Conservation (phyloP, 2,329 filamentous ascomycete genomes). For the Aspergillus arachidicola region DNA sequence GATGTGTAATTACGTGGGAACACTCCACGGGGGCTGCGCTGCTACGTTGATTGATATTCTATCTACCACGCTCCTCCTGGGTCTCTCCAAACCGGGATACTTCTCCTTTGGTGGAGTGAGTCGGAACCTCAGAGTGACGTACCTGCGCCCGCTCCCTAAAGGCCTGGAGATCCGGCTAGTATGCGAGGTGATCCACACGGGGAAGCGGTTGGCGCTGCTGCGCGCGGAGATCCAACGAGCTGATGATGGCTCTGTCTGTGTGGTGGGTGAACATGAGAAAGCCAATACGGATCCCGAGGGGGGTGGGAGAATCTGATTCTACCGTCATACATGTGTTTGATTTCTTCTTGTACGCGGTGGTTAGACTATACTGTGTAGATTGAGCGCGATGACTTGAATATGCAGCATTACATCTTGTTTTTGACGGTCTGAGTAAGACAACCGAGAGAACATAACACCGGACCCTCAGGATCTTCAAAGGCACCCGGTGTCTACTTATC, state of each 20-base stretch:
- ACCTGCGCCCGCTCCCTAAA: slow-evolving; percentile 62
- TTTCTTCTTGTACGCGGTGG: neutral
- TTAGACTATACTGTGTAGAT: neutral
- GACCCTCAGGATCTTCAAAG: neutral
- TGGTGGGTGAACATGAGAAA: slow-evolving; percentile 67
- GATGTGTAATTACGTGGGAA: slow-evolving; percentile 87
- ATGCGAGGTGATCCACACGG: slow-evolving; percentile 61
- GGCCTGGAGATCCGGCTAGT: slow-evolving; percentile 57
- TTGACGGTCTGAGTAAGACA: neutral
- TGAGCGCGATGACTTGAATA: neutral
- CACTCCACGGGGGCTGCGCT: slow-evolving; percentile 81
- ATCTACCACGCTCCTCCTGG: slow-evolving; percentile 61
- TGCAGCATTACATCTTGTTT: neutral
- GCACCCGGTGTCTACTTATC: neutral
- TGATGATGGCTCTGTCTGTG: slow-evolving; percentile 56
- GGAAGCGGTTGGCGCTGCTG: slow-evolving; percentile 57
- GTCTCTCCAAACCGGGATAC: slow-evolving; percentile 60
- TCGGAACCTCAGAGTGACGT: slow-evolving; percentile 67
- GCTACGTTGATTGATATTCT: slow-evolving; percentile 69
- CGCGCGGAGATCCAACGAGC: slow-evolving; percentile 58
- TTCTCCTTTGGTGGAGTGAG: slow-evolving; percentile 67
- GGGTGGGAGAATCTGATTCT: slow-evolving; percentile 16
- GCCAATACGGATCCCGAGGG: slow-evolving; percentile 58
- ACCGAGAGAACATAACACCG: neutral
- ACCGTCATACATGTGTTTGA: neutral